Conservation (phyloP, 1,284 basidiomycete genomes). For the Ustilago trichophora region DNA sequence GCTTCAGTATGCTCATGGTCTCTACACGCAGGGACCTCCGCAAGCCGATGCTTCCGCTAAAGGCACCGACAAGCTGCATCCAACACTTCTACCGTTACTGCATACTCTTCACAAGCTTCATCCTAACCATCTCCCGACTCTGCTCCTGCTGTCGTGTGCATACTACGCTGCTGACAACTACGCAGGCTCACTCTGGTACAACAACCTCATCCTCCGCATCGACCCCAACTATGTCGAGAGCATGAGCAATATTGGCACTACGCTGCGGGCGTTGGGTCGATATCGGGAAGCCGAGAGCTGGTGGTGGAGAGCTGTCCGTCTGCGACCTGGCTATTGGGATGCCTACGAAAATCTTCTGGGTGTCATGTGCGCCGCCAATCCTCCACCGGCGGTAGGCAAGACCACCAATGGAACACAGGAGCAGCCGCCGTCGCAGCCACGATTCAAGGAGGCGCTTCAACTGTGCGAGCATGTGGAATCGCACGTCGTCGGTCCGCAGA, state of each 20-base stretch:
- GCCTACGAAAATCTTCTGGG: slow-evolving; percentile 69
- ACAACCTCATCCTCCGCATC: slow-evolving; percentile 62
- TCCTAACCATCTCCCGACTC: slow-evolving; percentile 55
- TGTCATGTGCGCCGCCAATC: slow-evolving; percentile 66
- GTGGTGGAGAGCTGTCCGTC: slow-evolving; percentile 70
- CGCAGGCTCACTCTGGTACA: slow-evolving; percentile 65
- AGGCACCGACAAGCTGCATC: slow-evolving; percentile 51
- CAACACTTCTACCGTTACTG: slow-evolving; percentile 58
- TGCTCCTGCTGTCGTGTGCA: slow-evolving; percentile 61
- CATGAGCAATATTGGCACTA: slow-evolving; percentile 71
- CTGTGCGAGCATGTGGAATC: slow-evolving; percentile 66
- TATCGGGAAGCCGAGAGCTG: slow-evolving; percentile 68
- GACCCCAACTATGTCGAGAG: slow-evolving; percentile 68
- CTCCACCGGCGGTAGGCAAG: slow-evolving; percentile 1
- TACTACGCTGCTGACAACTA: slow-evolving; percentile 60
- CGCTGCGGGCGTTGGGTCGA: slow-evolving; percentile 68
- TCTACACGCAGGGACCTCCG: slow-evolving; percentile 52
- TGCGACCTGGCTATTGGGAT: slow-evolving; percentile 69
- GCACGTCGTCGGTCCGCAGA: slow-evolving; percentile 45
- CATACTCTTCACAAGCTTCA: slow-evolving; percentile 61
- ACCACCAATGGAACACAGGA: background rate
- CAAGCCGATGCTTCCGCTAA: slow-evolving; percentile 13
- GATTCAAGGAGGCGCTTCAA: slow-evolving; percentile 66
- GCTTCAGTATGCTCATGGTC: slow-evolving; percentile 60
- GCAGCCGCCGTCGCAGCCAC: slow-evolving; percentile 35